Evolutionary conservation across 2,329 filamentous ascomycete species (phyloP).

Genomic region (Arthrobotrys sphaeroides): DNA sequence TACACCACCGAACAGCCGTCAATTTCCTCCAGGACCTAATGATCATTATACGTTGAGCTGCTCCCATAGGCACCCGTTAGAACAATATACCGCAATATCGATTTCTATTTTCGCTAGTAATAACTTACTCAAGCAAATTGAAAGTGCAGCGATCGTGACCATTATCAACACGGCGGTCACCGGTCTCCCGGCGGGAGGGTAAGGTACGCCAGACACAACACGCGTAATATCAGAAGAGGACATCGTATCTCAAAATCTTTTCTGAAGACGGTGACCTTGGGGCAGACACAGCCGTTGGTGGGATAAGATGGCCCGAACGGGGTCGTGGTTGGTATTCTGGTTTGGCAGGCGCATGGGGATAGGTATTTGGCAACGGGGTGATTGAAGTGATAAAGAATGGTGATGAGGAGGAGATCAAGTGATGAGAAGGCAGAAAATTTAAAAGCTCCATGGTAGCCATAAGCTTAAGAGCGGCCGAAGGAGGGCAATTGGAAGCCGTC

Average conservation of each 20-base stretch:
- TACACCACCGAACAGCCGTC: slow-evolving; percentile 38
- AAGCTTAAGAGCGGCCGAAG: slow-evolving; percentile 2
- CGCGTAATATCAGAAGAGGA: neutral
- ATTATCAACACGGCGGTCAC: slow-evolving; percentile 14
- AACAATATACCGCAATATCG: neutral
- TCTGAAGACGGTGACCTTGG: neutral
- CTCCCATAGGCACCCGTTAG: neutral
- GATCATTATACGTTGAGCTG: slow-evolving; percentile 22
- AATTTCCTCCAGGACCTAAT: slow-evolving; percentile 21
- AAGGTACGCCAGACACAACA: slow-evolving; percentile 1
- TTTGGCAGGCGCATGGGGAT: slow-evolving; percentile 28
- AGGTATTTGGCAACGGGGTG: slow-evolving; percentile 2
- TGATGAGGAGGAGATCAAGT: too few species aligned
- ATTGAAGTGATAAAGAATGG: too few species aligned
- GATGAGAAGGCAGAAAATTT: slow-evolving; percentile 27
- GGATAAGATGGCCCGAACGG: slow-evolving; percentile 10
- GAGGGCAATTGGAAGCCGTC: slow-evolving; percentile 4
- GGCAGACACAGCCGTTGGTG: slow-evolving; percentile 22
- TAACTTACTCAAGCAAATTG: slow-evolving; percentile 31
- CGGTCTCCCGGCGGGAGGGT: slow-evolving; percentile 7
- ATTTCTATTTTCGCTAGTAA: neutral
- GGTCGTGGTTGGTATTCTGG: slow-evolving; percentile 23
- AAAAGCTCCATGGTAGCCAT: neutral
- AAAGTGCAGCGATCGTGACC: slow-evolving; percentile 15
- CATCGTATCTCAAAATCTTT: slow-evolving; percentile 7